These are phyloP conservation scores for Physaria fendleri DNA, from an alignment of 345 rosid species.

Conservation along the genomic window DNA sequence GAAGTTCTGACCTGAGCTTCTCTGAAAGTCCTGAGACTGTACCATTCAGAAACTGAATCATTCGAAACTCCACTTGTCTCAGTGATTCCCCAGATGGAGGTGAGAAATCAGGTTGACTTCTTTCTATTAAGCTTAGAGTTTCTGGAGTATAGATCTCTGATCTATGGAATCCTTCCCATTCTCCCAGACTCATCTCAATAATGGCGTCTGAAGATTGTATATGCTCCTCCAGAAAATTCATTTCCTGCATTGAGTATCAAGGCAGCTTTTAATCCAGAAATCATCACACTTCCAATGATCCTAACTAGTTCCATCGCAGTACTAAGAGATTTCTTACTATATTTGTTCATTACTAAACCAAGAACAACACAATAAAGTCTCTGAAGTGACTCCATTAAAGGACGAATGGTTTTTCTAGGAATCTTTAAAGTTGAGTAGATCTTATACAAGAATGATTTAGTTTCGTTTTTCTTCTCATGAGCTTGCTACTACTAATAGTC, in stretches of 20 bases:
- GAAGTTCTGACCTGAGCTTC: conserved; percentile 61
- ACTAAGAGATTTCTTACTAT: background rate
- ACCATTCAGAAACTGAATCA: conserved; percentile 75
- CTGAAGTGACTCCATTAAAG: background rate
- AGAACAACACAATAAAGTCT: background rate
- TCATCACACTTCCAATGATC: conserved; percentile 1
- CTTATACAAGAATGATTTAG: background rate
- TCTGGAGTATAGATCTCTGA: conserved; percentile 78
- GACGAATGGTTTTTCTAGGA: background rate
- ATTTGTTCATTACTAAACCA: background rate
- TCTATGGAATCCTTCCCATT: conserved; percentile 69
- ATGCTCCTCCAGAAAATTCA: conserved; percentile 63
- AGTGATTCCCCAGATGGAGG: conserved; percentile 91
- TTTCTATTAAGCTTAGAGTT: conserved; percentile 55
- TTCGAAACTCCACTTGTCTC: conserved; percentile 88
- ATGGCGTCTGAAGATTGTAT: conserved; percentile 72
- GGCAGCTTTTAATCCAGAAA: background rate
- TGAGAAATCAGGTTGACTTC: conserved; percentile 80
- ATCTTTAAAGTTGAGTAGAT: background rate
- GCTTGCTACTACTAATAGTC: background rate
- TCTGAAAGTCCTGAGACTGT: conserved; percentile 54
- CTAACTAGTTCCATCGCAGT: background rate
- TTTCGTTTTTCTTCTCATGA: background rate
- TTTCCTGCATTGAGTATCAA: conserved; percentile 53
- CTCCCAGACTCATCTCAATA: conserved; percentile 78